Base-by-base conservation (phyloP, 768 basidiomycete species). In the Leccinum longicurvipes region DNA sequence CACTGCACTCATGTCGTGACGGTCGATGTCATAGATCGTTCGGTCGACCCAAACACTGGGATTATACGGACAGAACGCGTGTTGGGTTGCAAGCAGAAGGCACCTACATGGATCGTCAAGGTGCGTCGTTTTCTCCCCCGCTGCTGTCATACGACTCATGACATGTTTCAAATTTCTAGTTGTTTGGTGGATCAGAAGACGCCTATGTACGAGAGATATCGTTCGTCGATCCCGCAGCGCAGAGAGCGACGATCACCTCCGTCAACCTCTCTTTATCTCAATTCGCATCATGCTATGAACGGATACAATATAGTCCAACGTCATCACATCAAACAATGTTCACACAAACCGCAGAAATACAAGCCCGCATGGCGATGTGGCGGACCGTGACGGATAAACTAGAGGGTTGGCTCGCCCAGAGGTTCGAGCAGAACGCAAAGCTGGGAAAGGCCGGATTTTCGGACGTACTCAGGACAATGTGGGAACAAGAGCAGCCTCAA, bases 221-320 rank as follows among this genome's bases (percentile, higher is more conserved):
- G 5, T 96, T 95, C 67, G 80, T 96, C 34, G 92, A 97, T 72
- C 95, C 95, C 2, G 76, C 82, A 56, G 84, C 80, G 24, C 87
- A 89, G 73, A 84, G 79, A 29, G 88, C 90, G 47, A 88, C 88
- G 39, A 89, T 93, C 60, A 91, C 91, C 32, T 93, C 93, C 27
- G 87, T 93, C 73, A 98, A 98, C 75, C 86, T 98, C 50, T 91
- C 91, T 12, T 76, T 97, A 27, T 93, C 93, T n/a, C 92, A 96
- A 74, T 94, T 96, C 64, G 89, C 92, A 59, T 91, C 88, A 36
- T 96, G 92, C 68, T 85, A 90, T 62, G 95, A 98, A 73, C 84
- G 83, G 63, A 94, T 98, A 73, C 85, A 83, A 54, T 98, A 98
- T 69, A 78, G 79, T 1, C 95, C 94, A 1, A 73, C 79, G n/a